Evolutionary conservation across 192 early-diverging fungal genomes (phyloP).

Genomic region (Gigaspora rosea): DNA sequence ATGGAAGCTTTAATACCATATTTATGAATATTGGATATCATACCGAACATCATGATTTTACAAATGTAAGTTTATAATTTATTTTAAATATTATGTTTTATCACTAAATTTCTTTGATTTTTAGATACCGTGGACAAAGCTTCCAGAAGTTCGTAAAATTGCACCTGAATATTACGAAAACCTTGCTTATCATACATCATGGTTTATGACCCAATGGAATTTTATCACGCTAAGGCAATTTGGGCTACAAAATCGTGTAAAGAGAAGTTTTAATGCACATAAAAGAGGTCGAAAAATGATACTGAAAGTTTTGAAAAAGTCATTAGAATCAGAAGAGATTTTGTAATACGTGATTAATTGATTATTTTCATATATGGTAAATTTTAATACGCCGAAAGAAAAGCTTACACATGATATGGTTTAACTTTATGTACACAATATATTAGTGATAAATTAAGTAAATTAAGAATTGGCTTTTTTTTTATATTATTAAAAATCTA

Average conservation of each 20-base stretch:
- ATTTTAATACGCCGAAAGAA: too few species aligned
- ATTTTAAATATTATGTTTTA: background rate
- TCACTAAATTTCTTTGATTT: background rate
- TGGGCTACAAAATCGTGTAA: conserved; percentile 82
- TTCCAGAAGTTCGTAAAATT: conserved; percentile 75
- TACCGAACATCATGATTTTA: conserved; percentile 98
- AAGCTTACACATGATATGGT: too few species aligned
- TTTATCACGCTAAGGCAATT: conserved; percentile 75
- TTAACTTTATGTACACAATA: too few species aligned
- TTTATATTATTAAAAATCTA: too few species aligned
- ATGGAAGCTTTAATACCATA: conserved; percentile 82
- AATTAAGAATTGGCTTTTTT: too few species aligned
- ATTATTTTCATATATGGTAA: too few species aligned
- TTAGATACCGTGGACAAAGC: conserved; percentile 80
- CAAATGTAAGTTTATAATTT: background rate
- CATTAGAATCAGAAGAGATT: background rate
- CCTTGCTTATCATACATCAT: conserved; percentile 81
- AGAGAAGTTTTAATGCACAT: conserved; percentile 69
- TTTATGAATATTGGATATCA: conserved; percentile 97
- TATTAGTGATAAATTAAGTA: too few species aligned
- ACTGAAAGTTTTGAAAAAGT: conserved; percentile 45
- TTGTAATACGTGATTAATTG: too few species aligned
- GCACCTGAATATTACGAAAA: conserved; percentile 92
- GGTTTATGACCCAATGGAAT: conserved; percentile 80
- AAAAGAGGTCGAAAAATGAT: conserved; percentile 71